phyloP scores from a whole-genome alignment of 2,329 filamentous ascomycete genomes.

The Dothideomycetes sp. region DNA sequence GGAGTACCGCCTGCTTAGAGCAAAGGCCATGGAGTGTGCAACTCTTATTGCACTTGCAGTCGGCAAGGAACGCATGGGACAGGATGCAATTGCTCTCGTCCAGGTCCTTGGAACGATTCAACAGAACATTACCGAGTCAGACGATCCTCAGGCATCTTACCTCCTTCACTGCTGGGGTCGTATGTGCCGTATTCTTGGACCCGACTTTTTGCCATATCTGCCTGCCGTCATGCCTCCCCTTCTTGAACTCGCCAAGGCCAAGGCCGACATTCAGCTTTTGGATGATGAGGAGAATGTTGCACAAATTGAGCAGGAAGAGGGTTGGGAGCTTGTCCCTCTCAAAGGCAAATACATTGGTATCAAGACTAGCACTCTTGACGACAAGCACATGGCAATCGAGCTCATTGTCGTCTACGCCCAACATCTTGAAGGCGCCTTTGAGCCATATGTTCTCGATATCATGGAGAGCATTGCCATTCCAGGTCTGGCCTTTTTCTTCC shows the following conservation, averaged over 20 bases:
- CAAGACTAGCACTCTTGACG: constrained; percentile 89
- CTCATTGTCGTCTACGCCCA: constrained; percentile 95
- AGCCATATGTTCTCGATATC: constrained; percentile 81
- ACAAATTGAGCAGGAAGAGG: constrained; percentile 85
- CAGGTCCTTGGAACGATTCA: constrained; percentile 83
- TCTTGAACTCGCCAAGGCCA: constrained; percentile 80
- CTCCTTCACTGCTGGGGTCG: constrained; percentile 98
- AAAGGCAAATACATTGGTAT: constrained; percentile 99
- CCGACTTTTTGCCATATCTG: constrained; percentile 87
- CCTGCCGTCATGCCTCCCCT: constrained; percentile 90
- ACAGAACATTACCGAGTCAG: constrained; percentile 71
- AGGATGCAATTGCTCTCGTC: constrained; percentile 77
- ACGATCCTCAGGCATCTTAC: constrained; percentile 94
- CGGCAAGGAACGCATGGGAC: constrained; percentile 81
- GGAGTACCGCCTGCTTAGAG: constrained; percentile 79
- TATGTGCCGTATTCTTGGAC: constrained; percentile 89
- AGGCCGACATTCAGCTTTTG: constrained; percentile 91
- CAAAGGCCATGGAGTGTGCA: constrained; percentile 98
- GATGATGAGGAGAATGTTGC: constrained; percentile 93
- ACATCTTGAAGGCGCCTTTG: constrained; percentile 85
- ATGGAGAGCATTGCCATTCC: constrained; percentile 96
- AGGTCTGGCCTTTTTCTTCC: constrained; percentile 96
- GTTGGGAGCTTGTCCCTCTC: constrained; percentile 93
- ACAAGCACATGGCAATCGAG: constrained; percentile 99
- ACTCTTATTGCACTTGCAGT: constrained; percentile 93